phyloP scores from a whole-genome alignment of 73 alveolate genomes.

The Stentor coeruleus region DNA sequence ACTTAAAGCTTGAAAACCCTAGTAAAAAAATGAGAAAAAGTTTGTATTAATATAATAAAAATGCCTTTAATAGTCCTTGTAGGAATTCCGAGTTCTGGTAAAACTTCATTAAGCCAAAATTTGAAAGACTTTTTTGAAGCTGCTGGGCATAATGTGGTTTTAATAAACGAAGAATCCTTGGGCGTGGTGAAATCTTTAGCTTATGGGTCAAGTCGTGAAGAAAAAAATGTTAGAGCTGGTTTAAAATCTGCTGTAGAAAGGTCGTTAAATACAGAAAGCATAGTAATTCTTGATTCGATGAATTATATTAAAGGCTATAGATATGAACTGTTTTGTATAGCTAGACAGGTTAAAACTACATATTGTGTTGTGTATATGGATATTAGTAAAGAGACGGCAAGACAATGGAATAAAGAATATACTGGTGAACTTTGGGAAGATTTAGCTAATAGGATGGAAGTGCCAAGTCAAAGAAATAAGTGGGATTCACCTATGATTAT shows the following conservation, averaged over 20 bases:
- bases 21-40: neutral
- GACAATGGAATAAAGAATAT: slow-evolving; percentile 32
- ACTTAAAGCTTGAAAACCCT: neutral
- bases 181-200: slow-evolving; percentile 60
- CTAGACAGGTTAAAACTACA: slow-evolving; percentile 83
- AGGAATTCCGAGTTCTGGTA: slow-evolving; percentile 96
- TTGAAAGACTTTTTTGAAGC: slow-evolving; percentile 71
- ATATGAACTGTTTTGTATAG: slow-evolving; percentile 90
- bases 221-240: slow-evolving; percentile 81
- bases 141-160: slow-evolving; percentile 43
- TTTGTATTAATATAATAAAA: slow-evolving; percentile 11
- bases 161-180: slow-evolving; percentile 83
- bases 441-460: slow-evolving; percentile 80
- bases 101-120: slow-evolving; percentile 77
- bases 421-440: slow-evolving; percentile 47
- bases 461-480: slow-evolving; percentile 82
- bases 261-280: slow-evolving; percentile 61
- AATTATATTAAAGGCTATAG: slow-evolving; percentile 95
- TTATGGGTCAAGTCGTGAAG: slow-evolving; percentile 43
- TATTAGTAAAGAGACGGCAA: slow-evolving; percentile 61
- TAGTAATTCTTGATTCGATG: slow-evolving; percentile 90
- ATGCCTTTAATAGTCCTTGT: slow-evolving; percentile 92
- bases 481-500: slow-evolving; percentile 94
- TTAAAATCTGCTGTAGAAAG: slow-evolving; percentile 91
- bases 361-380: slow-evolving; percentile 73